Percentiles rank a stretch among this genome's conserved stretches.
Evolutionary conservation across 495 filamentous ascomycete species (phyloP).

Genomic region (Xylaria bambusicola): DNA sequence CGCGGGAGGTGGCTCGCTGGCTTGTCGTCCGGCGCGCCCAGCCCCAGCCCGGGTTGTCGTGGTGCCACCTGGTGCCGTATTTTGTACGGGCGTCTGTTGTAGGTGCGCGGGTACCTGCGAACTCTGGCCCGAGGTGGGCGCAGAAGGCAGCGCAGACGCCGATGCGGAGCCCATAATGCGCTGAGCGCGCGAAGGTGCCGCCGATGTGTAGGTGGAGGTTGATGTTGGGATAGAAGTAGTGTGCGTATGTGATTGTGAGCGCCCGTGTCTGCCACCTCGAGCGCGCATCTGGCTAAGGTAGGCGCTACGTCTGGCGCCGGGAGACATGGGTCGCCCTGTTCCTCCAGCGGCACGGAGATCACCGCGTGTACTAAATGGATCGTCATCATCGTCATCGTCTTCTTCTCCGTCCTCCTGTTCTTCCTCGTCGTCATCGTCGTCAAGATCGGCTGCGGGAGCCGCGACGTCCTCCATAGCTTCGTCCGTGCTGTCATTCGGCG

Average conservation of each 20-base stretch:
- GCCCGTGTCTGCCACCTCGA: constrained; percentile 15
- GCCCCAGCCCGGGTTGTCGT: constrained; percentile 13
- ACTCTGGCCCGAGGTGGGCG: background rate
- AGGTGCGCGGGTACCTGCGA: constrained; percentile 12
- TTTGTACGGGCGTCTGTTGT: constrained; percentile 20
- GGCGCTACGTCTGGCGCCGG: constrained; percentile 11
- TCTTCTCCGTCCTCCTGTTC: constrained; percentile 21
- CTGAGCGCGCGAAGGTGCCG: constrained; percentile 19
- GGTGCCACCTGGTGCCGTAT: background rate
- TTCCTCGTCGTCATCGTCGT: constrained; percentile 13
- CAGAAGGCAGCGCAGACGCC: constrained; percentile 3
- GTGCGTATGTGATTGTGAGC: constrained; percentile 15
- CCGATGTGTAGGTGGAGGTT: background rate
- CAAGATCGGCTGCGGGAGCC: background rate
- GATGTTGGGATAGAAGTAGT: constrained; percentile 14
- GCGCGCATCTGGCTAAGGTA: constrained; percentile 15
- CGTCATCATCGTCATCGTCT: constrained; percentile 31
- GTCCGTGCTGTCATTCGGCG: constrained; percentile 22
- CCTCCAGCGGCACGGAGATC: constrained; percentile 23
- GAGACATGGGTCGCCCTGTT: constrained; percentile 12
- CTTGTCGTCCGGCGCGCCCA: constrained; percentile 23
- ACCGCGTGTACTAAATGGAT: constrained; percentile 28
- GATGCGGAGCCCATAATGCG: constrained; percentile 16
- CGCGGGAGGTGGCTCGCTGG: constrained; percentile 28
- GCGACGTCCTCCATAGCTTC: constrained; percentile 25